These are phyloP conservation scores for Telopea speciosissima DNA, from an alignment of 177 flowering plant species.

Conservation along the genomic window DNA sequence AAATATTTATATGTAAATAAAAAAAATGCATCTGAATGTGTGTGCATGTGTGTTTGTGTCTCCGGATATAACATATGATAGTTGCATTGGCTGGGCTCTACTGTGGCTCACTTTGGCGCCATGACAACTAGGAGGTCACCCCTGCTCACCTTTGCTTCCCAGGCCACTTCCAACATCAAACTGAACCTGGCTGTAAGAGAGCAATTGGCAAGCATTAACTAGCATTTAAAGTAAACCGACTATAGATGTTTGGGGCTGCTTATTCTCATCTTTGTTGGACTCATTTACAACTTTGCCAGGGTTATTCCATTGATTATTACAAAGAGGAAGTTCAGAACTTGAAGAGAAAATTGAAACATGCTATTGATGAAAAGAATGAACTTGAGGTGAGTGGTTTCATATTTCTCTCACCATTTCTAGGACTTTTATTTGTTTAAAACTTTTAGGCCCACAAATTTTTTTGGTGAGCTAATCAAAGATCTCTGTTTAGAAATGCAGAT, in stretches of 20 bases:
- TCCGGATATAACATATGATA: no score
- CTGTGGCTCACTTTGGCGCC: no score
- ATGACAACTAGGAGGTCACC: no score
- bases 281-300: slow-evolving; percentile 27
- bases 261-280: slow-evolving; percentile 4
- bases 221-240: not conserved
- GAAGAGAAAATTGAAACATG: slow-evolving; percentile 44
- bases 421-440: no score
- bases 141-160: no score
- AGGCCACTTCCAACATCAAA: no score
- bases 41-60: no score
- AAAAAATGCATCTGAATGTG: no score
- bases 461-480: not conserved
- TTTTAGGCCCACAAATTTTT: not conserved
- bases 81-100: no score
- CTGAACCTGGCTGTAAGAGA: not conserved
- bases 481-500: not conserved
- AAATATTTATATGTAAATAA: no score
- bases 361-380: slow-evolving; percentile 50
- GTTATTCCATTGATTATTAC: slow-evolving; percentile 29
- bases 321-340: slow-evolving; percentile 47
- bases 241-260: not conserved
- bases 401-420: not conserved
- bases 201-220: not conserved
- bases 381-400: slow-evolving; percentile 41